Conservation (phyloP, 1,139 yeast genomes). For the Magnusiomyces suaveolens region DNA sequence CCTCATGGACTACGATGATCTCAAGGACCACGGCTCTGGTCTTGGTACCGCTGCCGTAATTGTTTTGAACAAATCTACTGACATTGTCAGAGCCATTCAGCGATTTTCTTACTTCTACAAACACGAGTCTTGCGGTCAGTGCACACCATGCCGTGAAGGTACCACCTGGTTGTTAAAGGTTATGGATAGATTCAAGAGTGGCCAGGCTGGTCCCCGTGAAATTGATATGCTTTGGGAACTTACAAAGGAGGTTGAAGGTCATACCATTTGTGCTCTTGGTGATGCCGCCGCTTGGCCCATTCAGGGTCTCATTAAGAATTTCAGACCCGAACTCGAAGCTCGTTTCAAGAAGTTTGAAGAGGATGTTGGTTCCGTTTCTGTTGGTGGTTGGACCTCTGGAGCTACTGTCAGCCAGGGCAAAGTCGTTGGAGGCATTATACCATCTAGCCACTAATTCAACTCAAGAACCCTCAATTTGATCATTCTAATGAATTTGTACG, state of each 20-base stretch:
- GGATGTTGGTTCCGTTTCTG: constrained; percentile 39
- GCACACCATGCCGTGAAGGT: constrained; percentile 93
- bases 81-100: constrained; percentile 74
- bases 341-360: constrained; percentile 48
- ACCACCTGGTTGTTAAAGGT: constrained; percentile 75
- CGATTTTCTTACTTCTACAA: constrained; percentile 73
- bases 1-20: constrained; percentile 78
- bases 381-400: constrained; percentile 72
- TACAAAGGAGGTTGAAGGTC: constrained; percentile 79
- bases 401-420: constrained; percentile 56
- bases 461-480: no score
- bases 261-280: constrained; percentile 83
- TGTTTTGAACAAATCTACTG: constrained; percentile 80
- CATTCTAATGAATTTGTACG: no score
- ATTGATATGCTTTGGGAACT: constrained; percentile 75
- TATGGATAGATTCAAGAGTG: constrained; percentile 71
- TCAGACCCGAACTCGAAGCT: constrained; percentile 71
- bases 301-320: constrained; percentile 74
- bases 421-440: constrained; percentile 51
- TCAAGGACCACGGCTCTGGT: constrained; percentile 76
- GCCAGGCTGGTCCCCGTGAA: constrained; percentile 71
- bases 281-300: constrained; percentile 93
- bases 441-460: constrained; percentile 23
- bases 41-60: constrained; percentile 88
- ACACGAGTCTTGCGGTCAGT: constrained; percentile 89